Conservation (phyloP, 345 rosid species). For the Mercurialis annua region DNA sequence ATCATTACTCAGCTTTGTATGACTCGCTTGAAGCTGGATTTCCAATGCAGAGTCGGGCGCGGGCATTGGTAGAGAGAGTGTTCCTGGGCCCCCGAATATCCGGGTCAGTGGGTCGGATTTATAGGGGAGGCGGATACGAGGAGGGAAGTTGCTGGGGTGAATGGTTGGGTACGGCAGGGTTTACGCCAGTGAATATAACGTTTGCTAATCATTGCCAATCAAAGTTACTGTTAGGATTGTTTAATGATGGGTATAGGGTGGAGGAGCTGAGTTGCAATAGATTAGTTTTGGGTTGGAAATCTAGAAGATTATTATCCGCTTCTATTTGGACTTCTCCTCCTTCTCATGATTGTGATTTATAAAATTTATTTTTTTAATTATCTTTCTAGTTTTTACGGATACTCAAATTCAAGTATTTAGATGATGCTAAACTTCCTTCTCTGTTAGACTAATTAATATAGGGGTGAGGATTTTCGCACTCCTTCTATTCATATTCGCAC, state of each 20-base stretch:
- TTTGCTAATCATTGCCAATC: constrained; percentile 87
- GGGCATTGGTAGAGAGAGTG: constrained; percentile 66
- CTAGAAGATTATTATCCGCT: constrained; percentile 72
- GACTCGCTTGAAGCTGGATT: constrained; percentile 80
- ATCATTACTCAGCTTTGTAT: constrained; percentile 76
- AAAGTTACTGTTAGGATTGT: constrained; percentile 67
- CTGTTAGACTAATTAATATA: no score
- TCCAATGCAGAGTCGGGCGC: constrained; percentile 57
- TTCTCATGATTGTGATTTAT: constrained; percentile 32
- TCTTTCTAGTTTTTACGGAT: no score
- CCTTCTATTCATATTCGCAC: no score
- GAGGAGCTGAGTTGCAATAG: constrained; percentile 63
- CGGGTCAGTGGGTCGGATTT: constrained; percentile 51
- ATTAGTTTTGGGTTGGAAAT: constrained; percentile 79
- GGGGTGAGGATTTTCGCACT: no score
- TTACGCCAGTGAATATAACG: constrained; percentile 43
- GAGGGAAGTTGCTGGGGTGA: constrained; percentile 45
- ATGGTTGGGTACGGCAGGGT: constrained; percentile 52
- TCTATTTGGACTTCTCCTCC: constrained; percentile 57
- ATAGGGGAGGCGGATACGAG: constrained; percentile 25
- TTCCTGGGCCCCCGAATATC: constrained; percentile 65
- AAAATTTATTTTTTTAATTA: neutral
- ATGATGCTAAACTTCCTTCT: no score
- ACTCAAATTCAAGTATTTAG: no score
- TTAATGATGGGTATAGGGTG: constrained; percentile 68